phyloP scores from a whole-genome alignment of 2,329 filamentous ascomycete genomes.

The Botrytis sinoallii region DNA sequence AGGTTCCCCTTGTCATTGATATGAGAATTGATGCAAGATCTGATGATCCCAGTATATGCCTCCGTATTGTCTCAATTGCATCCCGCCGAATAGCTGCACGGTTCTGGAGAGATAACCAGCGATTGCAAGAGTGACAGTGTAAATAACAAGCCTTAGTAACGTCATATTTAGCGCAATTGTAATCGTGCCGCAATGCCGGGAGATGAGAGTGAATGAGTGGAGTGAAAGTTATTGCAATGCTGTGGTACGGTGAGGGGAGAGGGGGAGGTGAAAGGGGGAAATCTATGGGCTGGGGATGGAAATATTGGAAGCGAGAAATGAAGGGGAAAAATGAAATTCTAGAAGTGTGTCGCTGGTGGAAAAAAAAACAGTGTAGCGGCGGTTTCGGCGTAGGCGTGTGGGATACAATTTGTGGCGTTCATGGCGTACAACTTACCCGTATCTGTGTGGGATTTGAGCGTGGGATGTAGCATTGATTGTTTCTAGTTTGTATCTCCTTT shows the following conservation, averaged over 20 bases:
- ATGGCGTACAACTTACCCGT: background rate
- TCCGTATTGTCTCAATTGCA: slow-evolving; percentile 5
- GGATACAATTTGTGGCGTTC: background rate
- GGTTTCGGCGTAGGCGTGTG: background rate
- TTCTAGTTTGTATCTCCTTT: background rate
- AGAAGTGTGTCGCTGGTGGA: background rate
- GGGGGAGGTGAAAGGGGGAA: background rate
- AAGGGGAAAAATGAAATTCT: slow-evolving; percentile 4
- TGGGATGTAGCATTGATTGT: slow-evolving; percentile 6
- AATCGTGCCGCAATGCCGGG: slow-evolving; percentile 15
- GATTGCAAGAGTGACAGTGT: background rate
- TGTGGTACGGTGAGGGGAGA: background rate
- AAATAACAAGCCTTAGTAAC: slow-evolving; percentile 8
- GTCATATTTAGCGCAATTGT: slow-evolving; percentile 18
- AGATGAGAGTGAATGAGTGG: background rate
- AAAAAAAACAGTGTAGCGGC: background rate
- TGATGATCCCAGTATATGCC: background rate
- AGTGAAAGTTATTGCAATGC: slow-evolving; percentile 6
- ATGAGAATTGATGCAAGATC: slow-evolving; percentile 15
- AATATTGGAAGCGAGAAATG: slow-evolving; percentile 11
- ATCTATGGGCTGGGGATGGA: background rate
- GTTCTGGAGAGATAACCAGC: slow-evolving; percentile 5
- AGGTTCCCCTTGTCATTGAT: background rate
- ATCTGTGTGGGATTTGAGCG: background rate
- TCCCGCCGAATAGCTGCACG: slow-evolving; percentile 16